These are phyloP conservation scores for Melocanna baccifera DNA, from an alignment of 176 grass and related monocot genomes.

Conservation along the genomic window DNA sequence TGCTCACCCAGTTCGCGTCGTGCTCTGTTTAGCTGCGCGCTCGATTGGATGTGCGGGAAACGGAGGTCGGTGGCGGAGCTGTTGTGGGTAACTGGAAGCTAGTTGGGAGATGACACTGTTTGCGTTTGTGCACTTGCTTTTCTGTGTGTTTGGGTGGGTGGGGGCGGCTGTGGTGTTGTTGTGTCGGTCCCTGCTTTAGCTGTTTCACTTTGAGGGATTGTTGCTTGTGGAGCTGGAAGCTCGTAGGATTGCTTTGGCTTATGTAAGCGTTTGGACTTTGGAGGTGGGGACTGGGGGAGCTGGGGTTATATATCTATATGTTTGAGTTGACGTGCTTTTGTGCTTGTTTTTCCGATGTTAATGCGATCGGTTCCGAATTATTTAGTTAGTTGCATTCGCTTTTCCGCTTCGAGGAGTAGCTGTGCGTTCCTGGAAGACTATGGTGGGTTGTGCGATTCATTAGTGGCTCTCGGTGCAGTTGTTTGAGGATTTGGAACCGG, in stretches of 20 bases:
- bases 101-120: slow-evolving; percentile 27
- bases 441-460: background rate
- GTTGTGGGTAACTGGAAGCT: background rate
- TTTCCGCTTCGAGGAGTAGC: background rate
- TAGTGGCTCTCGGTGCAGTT: background rate
- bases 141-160: slow-evolving; percentile 27
- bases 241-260: slow-evolving; percentile 39
- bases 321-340: background rate
- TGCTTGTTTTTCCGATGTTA: background rate
- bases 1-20: background rate
- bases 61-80: background rate
- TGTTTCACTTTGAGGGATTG: slow-evolving; percentile 37
- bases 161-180: slow-evolving; percentile 31
- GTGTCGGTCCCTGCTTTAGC: slow-evolving; percentile 39
- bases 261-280: slow-evolving; percentile 11
- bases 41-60: slow-evolving; percentile 27
- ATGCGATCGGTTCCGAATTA: slow-evolving; percentile 13
- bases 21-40: background rate
- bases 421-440: background rate
- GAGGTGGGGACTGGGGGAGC: background rate
- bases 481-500: background rate
- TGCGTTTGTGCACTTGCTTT: slow-evolving; percentile 39
- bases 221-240: slow-evolving; percentile 54
- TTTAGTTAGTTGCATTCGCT: background rate
- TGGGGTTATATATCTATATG: background rate